Evolutionary conservation across 306 rosid species (phyloP).

Genomic region (Vicia sativa): DNA sequence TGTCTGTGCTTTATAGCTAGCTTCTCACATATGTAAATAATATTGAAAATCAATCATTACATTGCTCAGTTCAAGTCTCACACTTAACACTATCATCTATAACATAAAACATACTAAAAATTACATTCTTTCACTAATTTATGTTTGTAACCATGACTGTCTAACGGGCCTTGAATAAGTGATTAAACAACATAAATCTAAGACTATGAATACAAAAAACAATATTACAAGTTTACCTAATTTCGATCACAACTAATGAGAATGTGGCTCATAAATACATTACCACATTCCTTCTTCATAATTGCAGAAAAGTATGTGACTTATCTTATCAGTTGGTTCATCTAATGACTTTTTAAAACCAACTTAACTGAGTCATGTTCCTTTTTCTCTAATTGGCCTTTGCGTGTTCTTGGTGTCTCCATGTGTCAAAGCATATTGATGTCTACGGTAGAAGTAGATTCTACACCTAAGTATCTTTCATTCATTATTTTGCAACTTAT

Average conservation of each 20-base stretch:
- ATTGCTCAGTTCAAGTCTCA: slow-evolving; percentile 6
- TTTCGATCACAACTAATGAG: slow-evolving; percentile 13
- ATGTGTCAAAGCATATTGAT: slow-evolving; percentile 9
- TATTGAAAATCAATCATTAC: neutral
- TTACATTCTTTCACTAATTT: slow-evolving; percentile 19
- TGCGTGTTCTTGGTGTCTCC: slow-evolving; percentile 10
- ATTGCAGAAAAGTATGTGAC: slow-evolving; percentile 10
- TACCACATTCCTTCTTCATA: slow-evolving; percentile 8
- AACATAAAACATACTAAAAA: slow-evolving; percentile 6
- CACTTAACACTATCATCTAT: slow-evolving; percentile 13
- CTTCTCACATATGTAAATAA: neutral
- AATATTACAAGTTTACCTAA: neutral
- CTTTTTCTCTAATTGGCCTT: slow-evolving; percentile 21
- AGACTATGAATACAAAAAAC: slow-evolving; percentile 17
- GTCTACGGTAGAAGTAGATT: neutral
- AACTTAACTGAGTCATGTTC: neutral
- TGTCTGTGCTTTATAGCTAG: too few species aligned
- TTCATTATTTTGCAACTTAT: slow-evolving; percentile 12
- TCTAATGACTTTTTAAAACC: slow-evolving; percentile 7
- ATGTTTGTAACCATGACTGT: neutral
- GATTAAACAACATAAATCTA: neutral
- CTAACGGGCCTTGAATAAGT: neutral
- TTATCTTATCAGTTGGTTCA: slow-evolving; percentile 23
- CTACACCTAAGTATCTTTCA: slow-evolving; percentile 14
- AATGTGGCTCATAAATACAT: slow-evolving; percentile 24